These are phyloP conservation scores for Colletotrichum sp. DNA, from an alignment of 2,329 filamentous ascomycete genomes.

Conservation along the genomic window DNA sequence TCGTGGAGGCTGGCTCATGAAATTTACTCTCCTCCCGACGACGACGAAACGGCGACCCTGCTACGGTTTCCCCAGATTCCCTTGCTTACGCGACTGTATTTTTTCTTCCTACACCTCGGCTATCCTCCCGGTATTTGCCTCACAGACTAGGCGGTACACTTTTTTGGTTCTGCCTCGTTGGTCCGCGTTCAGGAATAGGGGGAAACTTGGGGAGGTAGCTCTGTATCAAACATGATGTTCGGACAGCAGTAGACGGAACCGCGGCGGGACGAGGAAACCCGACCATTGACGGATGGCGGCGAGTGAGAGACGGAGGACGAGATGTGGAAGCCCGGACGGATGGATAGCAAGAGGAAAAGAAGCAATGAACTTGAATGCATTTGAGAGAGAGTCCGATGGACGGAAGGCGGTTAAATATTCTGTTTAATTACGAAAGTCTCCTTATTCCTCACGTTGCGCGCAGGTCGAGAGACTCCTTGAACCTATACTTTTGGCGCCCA, in stretches of 20 bases:
- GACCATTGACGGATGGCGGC: not conserved
- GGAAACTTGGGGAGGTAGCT: not conserved
- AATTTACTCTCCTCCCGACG: conserved; percentile 14
- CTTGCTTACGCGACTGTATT: conserved; percentile 21
- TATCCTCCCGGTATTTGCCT: conserved; percentile 11
- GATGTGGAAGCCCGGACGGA: conserved; percentile 7
- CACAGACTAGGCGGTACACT: not conserved
- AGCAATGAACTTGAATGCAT: conserved; percentile 22
- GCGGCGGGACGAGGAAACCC: not conserved
- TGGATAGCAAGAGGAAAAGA: conserved; percentile 24
- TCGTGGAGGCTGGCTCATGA: conserved; percentile 24
- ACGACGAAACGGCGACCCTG: conserved; percentile 19
- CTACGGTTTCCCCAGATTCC: conserved; percentile 21
- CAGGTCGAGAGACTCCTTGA: not conserved
- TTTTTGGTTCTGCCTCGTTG: conserved; percentile 13
- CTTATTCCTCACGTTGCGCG: not conserved
- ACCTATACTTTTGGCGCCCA: not conserved
- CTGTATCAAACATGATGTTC: conserved; percentile 20
- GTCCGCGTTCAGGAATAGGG: conserved; percentile 7
- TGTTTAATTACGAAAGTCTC: conserved; percentile 25
- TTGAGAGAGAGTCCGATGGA: conserved; percentile 19
- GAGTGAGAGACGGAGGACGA: not conserved
- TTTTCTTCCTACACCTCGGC: conserved; percentile 16
- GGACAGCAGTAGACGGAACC: conserved; percentile 1
- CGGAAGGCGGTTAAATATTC: conserved; percentile 21